These are phyloP conservation scores for Phyllostachys edulis DNA, from an alignment of 176 grass and related monocot genomes.

Conservation along the genomic window DNA sequence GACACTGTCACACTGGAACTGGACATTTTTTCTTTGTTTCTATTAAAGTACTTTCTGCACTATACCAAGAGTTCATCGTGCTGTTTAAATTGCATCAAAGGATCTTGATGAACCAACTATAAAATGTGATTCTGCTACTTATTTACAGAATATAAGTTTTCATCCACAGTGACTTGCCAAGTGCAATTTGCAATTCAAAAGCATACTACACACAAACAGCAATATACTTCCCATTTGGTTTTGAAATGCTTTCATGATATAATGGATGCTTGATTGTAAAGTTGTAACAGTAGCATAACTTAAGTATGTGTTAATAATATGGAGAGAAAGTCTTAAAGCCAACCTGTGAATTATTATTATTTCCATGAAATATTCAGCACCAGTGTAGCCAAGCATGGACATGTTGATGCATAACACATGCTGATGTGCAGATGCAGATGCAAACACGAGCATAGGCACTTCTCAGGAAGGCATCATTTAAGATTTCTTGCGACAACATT, in stretches of 20 bases:
- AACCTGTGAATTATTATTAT: constrained; percentile 1
- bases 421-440: constrained; percentile 16
- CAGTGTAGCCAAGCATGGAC: neutral
- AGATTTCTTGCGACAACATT: constrained; percentile 14
- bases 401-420: neutral
- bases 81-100: neutral
- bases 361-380: constrained; percentile 11
- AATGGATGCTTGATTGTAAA: constrained; percentile 9
- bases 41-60: constrained; percentile 8
- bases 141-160: neutral
- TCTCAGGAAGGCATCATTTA: neutral
- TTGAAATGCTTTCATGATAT: neutral
- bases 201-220: neutral
- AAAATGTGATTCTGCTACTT: neutral
- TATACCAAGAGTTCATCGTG: neutral
- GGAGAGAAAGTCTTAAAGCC: neutral
- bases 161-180: neutral
- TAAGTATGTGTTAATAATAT: neutral
- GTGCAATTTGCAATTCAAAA: constrained; percentile 12
- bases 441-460: neutral
- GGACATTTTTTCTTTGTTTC: neutral
- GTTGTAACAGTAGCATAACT: neutral
- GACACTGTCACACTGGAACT: neutral
- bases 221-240: neutral
- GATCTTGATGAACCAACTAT: neutral